Conservation (phyloP, 257 asterid genomes). For the Solanum chmielewskii region DNA sequence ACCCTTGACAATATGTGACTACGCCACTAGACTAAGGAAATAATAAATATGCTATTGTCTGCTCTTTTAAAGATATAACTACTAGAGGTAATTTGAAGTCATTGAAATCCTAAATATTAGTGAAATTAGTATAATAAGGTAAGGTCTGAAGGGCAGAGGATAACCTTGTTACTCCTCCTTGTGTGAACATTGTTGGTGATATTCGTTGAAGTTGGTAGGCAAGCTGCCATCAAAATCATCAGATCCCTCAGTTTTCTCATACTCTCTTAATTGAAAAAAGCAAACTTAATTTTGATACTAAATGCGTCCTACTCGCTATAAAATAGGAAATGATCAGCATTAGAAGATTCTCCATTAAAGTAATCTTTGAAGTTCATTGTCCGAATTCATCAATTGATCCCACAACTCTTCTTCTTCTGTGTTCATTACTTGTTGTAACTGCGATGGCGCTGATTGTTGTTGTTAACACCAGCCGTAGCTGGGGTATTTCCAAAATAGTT, state of each 20-base stretch:
- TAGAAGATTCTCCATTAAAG: conserved; percentile 24
- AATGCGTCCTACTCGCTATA: too few species aligned
- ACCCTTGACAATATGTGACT: too few species aligned
- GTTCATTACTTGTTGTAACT: neutral
- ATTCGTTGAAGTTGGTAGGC: neutral
- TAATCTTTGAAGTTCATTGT: conserved; percentile 41
- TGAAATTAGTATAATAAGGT: neutral
- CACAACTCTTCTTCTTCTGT: neutral
- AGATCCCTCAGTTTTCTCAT: neutral
- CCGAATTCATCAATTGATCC: conserved; percentile 7
- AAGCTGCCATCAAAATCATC: neutral
- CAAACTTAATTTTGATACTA: neutral
- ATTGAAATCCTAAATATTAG: too few species aligned
- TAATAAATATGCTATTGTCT: too few species aligned
- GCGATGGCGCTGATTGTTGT: neutral
- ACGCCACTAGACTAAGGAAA: too few species aligned
- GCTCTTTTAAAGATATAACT: too few species aligned
- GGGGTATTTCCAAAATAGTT: conserved; percentile 25
- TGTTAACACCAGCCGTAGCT: neutral
- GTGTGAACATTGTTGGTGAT: neutral
- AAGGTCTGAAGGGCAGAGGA: neutral
- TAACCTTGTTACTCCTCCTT: neutral
- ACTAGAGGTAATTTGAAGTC: too few species aligned
- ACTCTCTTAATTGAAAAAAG: neutral
- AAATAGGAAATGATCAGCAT: neutral